Evolutionary conservation across 169 alveolate genomes (phyloP).

Genomic region (Plasmodium gonderi): DNA sequence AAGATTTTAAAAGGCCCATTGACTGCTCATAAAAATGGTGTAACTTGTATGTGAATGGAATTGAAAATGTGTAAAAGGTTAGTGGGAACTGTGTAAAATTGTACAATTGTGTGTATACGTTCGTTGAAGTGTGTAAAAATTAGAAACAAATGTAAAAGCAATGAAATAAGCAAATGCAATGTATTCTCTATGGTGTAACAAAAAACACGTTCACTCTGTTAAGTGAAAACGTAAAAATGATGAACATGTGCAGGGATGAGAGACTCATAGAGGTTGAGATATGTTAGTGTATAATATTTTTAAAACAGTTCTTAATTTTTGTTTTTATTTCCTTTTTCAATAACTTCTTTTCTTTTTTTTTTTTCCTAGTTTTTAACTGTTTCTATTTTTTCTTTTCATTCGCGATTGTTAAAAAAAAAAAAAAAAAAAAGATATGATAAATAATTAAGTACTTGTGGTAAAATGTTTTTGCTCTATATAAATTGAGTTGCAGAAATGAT

Average conservation of each 20-base stretch:
- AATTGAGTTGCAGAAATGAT: not conserved
- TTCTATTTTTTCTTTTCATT: not conserved
- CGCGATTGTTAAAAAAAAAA: not conserved
- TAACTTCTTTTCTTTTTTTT: slow-evolving; percentile 8
- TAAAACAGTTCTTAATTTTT: not conserved
- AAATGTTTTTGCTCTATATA: not conserved
- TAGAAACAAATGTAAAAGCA: not conserved
- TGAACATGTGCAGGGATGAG: not conserved
- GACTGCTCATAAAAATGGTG: not conserved
- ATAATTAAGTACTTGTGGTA: not conserved
- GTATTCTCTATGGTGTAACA: not conserved
- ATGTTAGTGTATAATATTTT: not conserved
- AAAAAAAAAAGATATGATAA: not conserved
- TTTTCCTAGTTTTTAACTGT: too few relatives aligned
- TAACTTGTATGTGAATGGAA: not conserved
- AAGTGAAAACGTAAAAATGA: not conserved
- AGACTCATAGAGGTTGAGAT: not conserved
- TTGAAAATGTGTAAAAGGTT: not conserved
- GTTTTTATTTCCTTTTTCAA: not conserved
- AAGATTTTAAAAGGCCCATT: not conserved
- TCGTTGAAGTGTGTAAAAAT: not conserved
- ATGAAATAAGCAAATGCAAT: not conserved
- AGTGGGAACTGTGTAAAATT: not conserved
- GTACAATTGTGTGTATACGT: not conserved
- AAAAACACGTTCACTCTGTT: not conserved